phyloP scores from a whole-genome alignment of 2,329 filamentous ascomycete species.

The Xylariomycetidae sp. region DNA sequence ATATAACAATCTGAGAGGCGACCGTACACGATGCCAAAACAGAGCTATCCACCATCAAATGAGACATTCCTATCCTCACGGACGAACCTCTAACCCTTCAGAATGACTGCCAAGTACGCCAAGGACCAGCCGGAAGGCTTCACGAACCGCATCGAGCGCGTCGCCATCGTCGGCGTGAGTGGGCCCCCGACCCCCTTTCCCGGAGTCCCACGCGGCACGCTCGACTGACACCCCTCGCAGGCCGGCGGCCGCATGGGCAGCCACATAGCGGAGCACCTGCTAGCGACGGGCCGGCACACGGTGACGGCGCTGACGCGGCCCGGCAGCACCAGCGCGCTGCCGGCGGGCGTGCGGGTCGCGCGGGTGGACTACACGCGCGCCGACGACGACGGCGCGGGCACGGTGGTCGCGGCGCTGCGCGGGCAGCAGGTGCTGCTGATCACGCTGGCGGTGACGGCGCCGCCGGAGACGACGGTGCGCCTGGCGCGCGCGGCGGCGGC shows the following conservation, averaged over 20 bases:
- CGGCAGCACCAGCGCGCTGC: conserved; percentile 34
- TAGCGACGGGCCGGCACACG: conserved; percentile 40
- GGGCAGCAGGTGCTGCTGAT: conserved; percentile 51
- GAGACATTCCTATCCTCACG: no score
- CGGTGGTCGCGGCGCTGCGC: conserved; percentile 42
- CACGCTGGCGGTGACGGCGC: conserved; percentile 37
- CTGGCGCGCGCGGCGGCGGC: conserved; percentile 47
- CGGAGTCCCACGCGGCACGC: background rate
- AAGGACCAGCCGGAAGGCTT: no score
- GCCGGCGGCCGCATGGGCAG: conserved; percentile 33
- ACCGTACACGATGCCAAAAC: no score
- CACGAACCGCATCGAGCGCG: conserved; percentile 2
- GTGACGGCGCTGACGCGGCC: conserved; percentile 43
- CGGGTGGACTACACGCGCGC: conserved; percentile 36
- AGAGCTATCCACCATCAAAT: no score
- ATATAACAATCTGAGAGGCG: no score
- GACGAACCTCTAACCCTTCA: no score
- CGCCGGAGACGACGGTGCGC: conserved; percentile 38
- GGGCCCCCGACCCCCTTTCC: background rate
- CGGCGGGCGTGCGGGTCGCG: conserved; percentile 33
- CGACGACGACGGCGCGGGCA: conserved; percentile 24
- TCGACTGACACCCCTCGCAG: conserved; percentile 18
- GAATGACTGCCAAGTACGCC: no score
- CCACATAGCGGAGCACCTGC: conserved; percentile 31
- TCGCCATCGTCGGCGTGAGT: conserved; percentile 26